These are phyloP conservation scores for Neurospora sp. DNA, from an alignment of 495 filamentous ascomycete species.

Conservation along the genomic window DNA sequence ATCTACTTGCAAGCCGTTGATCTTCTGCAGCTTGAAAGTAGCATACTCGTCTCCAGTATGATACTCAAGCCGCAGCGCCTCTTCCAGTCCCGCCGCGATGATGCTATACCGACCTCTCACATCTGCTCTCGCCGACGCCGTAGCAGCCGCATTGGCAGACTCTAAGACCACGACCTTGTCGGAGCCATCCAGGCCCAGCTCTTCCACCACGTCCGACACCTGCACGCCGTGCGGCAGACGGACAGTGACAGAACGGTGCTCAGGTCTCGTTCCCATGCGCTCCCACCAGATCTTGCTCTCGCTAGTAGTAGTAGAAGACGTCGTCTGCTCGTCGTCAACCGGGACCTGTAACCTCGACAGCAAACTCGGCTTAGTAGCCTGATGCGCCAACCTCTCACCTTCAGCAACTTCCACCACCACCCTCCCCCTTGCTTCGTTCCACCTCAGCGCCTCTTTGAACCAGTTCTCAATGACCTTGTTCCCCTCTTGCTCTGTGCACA, in stretches of 20 bases:
- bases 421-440: conserved; percentile 33
- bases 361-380: conserved; percentile 19
- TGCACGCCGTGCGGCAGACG: conserved; percentile 26
- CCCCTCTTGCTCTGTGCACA: conserved; percentile 69
- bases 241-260: conserved; percentile 20
- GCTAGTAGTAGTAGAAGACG: neutral
- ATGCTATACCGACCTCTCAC: conserved; percentile 58
- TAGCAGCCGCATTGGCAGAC: conserved; percentile 37
- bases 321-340: neutral
- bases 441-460: conserved; percentile 52
- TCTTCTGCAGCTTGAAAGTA: conserved; percentile 12
- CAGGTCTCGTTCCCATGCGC: conserved; percentile 15
- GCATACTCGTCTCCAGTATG: conserved; percentile 32
- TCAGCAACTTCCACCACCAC: conserved; percentile 8
- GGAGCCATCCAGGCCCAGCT: conserved; percentile 23
- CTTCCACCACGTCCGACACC: conserved; percentile 39
- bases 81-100: conserved; percentile 47
- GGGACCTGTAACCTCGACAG: conserved; percentile 11
- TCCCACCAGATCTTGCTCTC: conserved; percentile 14
- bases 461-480: conserved; percentile 61
- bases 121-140: conserved; percentile 22
- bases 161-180: conserved; percentile 44
- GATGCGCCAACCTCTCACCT: conserved; percentile 11
- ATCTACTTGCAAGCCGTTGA: conserved; percentile 1
- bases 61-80: conserved; percentile 45